phyloP scores from a whole-genome alignment of 2,329 filamentous ascomycete genomes.

The Pseudodiploospora longispora region DNA sequence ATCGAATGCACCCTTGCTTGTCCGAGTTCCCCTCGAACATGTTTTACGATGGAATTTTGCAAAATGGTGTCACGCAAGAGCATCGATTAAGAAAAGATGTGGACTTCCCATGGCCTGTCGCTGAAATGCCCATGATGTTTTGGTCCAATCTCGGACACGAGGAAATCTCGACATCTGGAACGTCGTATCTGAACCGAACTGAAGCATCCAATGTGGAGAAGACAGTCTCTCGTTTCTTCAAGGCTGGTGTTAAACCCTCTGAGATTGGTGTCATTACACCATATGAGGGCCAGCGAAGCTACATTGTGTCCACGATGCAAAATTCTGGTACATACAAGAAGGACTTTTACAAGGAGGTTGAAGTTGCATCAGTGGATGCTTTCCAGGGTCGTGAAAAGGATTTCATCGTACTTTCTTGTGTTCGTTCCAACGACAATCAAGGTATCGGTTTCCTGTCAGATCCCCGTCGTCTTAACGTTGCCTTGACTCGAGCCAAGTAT shows the following conservation, averaged over 20 bases:
- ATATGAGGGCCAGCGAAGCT: slow-evolving; percentile 96
- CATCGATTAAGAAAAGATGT: slow-evolving; percentile 86
- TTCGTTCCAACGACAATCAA: slow-evolving; percentile 97
- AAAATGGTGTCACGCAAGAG: slow-evolving; percentile 89
- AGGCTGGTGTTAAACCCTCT: slow-evolving; percentile 86
- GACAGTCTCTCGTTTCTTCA: slow-evolving; percentile 97
- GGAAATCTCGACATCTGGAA: slow-evolving; percentile 95
- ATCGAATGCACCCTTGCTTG: slow-evolving; percentile 97
- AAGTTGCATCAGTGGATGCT: slow-evolving; percentile 95
- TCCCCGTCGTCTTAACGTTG: slow-evolving; percentile 92
- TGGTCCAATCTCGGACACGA: slow-evolving; percentile 98
- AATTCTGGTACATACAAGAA: slow-evolving; percentile 96
- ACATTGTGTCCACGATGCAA: slow-evolving; percentile 99
- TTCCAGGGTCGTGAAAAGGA: slow-evolving; percentile 99
- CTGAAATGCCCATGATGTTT: slow-evolving; percentile 98
- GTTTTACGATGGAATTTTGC: slow-evolving; percentile 97
- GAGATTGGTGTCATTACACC: slow-evolving; percentile 98
- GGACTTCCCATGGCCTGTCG: slow-evolving; percentile 95
- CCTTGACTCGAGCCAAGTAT: slow-evolving; percentile 92
- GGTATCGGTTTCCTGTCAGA: slow-evolving; percentile 98
- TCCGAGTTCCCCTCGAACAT: slow-evolving; percentile 98
- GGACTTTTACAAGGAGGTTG: slow-evolving; percentile 96
- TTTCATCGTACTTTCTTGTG: slow-evolving; percentile 95
- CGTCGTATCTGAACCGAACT: slow-evolving; percentile 94
- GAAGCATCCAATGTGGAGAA: slow-evolving; percentile 98